Base-by-base conservation (phyloP, 2,329 filamentous ascomycete genomes). In the Talaromyces amestolkiae region DNA sequence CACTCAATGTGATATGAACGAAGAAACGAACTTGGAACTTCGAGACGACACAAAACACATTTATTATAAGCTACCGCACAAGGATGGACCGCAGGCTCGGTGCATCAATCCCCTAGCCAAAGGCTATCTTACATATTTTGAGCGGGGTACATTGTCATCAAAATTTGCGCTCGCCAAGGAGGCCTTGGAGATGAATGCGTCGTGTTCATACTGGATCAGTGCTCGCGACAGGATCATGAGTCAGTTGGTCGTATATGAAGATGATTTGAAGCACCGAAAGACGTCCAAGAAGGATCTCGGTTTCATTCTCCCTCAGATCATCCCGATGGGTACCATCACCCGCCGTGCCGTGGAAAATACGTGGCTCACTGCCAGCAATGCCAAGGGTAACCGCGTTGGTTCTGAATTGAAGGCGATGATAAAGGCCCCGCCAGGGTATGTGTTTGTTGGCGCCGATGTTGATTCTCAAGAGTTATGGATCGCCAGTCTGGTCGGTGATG, bases 391-490 rank as follows among this genome's bases (percentile, higher is more conserved):
- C 70, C 89, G 96, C 6, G 94, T 99, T 3, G 95, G 95, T 0
- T 99, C 95, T 0, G 95, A 99, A 75, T 83, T 99, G 27, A 99
- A 99, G 77, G 92, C 94, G 15, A 98, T 99, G 93, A 89, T 99
- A 70, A 91, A 89, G 73, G 93, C 96, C 15, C 95, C 95, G 0
- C 85, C 90, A 17, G 95, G 94, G 7, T 96, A 98, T 74, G 89
- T 86, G 69, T 97, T 99, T 74, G 95, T 99, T 17, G 95, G 96
- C 33, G 95, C 96, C 4, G 95, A 99, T 78, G 95, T 99, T 4
- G 95, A 99, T 75, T 97, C 93, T 2, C 89, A 99, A 76, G 95
- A 99, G 77, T 84, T 99, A 7, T 99, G 96, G 95, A 99, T 99
- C 72, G 96, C 95, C 3, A 97, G 92, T 76, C 84, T 99, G 1